phyloP scores from a whole-genome alignment of 495 filamentous ascomycete genomes.

The Annulohypoxylon moriforme region DNA sequence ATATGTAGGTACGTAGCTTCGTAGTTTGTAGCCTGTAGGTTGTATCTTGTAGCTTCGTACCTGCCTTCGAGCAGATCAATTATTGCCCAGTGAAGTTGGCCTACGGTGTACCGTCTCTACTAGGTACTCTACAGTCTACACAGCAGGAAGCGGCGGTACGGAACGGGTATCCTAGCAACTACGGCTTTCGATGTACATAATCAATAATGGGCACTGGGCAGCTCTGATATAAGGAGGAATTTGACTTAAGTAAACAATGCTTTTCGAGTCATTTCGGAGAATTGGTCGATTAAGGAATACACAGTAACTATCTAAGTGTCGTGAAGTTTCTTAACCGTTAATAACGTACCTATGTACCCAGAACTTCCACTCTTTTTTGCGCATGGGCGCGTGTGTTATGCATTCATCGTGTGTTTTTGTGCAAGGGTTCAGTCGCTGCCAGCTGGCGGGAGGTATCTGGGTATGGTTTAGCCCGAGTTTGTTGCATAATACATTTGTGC shows the following conservation, averaged over 20 bases:
- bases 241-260: not conserved
- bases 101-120: not conserved
- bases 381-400: conserved; percentile 17
- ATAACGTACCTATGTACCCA: conserved; percentile 6
- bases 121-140: no score
- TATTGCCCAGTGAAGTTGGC: not conserved
- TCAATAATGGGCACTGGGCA: not conserved
- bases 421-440: conserved; percentile 12
- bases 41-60: not conserved
- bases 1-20: conserved; percentile 15
- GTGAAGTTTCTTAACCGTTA: conserved; percentile 4
- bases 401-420: conserved; percentile 29
- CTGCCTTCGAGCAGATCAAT: not conserved
- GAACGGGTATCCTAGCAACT: conserved; percentile 13
- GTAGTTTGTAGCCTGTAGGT: conserved; percentile 1
- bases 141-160: conserved; percentile 4
- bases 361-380: not conserved
- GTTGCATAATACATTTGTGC: conserved; percentile 40
- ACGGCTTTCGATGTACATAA: not conserved
- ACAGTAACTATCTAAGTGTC: not conserved
- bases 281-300: not conserved
- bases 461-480: conserved; percentile 10
- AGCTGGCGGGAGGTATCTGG: conserved; percentile 21
- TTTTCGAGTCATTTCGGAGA: conserved; percentile 6
- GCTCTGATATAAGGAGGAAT: not conserved